A percentile compares a stretch with the other conserved stretches of the same genome.
Conservation (phyloP, 495 filamentous ascomycete genomes). For the Penicillium cosmopolitanum region DNA sequence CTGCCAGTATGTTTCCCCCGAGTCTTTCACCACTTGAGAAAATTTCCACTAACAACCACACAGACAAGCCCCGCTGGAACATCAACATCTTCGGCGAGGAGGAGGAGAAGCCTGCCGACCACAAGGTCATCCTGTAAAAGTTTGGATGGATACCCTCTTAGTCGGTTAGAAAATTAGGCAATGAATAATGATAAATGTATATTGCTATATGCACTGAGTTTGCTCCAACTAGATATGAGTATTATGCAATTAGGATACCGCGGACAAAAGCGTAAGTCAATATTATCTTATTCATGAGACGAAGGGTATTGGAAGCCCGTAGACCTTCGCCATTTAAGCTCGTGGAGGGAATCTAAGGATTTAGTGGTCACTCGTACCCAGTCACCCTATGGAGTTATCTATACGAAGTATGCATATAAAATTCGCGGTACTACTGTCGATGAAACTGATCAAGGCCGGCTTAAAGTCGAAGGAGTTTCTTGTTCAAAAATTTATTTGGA, state of each 20-base stretch:
- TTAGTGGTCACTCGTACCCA: too few species aligned
- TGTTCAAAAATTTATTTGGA: too few species aligned
- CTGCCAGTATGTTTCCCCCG: slow-evolving; percentile 31
- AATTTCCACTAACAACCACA: slow-evolving; percentile 4
- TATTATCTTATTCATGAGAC: neutral
- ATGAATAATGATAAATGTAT: slow-evolving; percentile 26
- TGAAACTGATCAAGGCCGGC: too few species aligned
- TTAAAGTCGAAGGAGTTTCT: too few species aligned
- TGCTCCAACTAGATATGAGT: neutral
- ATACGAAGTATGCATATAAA: too few species aligned
- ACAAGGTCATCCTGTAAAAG: slow-evolving; percentile 46
- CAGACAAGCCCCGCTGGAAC: slow-evolving; percentile 51
- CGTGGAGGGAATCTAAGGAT: too few species aligned
- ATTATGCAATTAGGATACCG: too few species aligned
- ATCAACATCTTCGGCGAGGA: slow-evolving; percentile 51
- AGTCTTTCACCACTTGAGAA: neutral
- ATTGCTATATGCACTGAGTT: slow-evolving; percentile 9
- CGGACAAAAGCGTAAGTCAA: too few species aligned
- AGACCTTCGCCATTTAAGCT: too few species aligned
- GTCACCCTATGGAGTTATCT: too few species aligned
- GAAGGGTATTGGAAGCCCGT: too few species aligned
- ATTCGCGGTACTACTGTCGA: too few species aligned
- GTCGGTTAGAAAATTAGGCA: neutral
- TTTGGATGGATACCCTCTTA: neutral
- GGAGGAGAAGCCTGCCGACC: slow-evolving; percentile 45